Evolutionary conservation across 2,329 filamentous ascomycete genomes (phyloP).

Genomic region (Botryotinia convoluta): DNA sequence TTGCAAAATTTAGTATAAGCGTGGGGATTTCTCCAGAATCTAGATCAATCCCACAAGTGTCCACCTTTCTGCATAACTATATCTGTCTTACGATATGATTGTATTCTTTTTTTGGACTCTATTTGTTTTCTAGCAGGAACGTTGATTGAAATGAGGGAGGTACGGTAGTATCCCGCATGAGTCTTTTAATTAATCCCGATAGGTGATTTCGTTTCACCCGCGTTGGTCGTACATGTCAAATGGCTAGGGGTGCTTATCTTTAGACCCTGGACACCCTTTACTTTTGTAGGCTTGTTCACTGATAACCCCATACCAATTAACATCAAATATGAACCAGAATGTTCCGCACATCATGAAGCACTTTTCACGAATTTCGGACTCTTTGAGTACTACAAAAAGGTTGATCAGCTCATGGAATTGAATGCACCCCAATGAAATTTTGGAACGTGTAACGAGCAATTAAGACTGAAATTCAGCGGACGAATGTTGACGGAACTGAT

Average conservation of each 20-base stretch:
- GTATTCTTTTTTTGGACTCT: not conserved
- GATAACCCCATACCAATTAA: slow-evolving; percentile 3
- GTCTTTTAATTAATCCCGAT: not conserved
- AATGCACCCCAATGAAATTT: not conserved
- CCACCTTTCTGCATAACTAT: slow-evolving; percentile 7
- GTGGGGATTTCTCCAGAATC: slow-evolving; percentile 4
- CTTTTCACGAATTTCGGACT: not conserved
- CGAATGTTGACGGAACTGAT: not conserved
- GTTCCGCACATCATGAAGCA: slow-evolving; percentile 1
- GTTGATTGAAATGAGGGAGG: not conserved
- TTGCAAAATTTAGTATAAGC: not conserved
- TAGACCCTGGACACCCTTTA: slow-evolving; percentile 6
- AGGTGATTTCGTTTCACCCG: slow-evolving; percentile 17
- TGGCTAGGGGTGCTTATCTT: slow-evolving; percentile 17
- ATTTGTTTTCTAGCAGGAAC: not conserved
- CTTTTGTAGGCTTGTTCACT: slow-evolving; percentile 12
- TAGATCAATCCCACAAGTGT: not conserved
- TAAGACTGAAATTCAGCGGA: not conserved
- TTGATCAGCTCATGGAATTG: not conserved
- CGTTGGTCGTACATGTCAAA: slow-evolving; percentile 4
- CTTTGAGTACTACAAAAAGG: not conserved
- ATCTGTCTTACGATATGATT: not conserved
- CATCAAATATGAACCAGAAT: slow-evolving; percentile 3
- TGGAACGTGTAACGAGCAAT: not conserved
- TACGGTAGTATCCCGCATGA: not conserved